These are phyloP conservation scores for Vinca minor DNA, from an alignment of 257 asterid genomes.

Conservation along the genomic window DNA sequence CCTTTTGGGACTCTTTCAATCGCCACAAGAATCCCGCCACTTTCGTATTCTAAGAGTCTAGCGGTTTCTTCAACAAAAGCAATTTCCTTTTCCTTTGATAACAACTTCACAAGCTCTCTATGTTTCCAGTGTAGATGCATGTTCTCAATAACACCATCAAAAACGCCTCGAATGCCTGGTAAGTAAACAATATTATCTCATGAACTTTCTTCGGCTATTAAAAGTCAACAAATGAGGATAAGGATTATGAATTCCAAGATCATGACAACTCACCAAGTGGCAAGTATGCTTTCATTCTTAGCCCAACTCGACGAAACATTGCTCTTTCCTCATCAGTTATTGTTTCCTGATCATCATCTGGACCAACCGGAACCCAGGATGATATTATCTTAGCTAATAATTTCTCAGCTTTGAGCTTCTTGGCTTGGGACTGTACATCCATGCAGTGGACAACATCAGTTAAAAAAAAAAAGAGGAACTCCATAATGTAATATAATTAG, in stretches of 20 bases:
- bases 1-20: conserved; percentile 91
- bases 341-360: conserved; percentile 92
- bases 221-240: neutral
- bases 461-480: neutral
- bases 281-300: conserved; percentile 85
- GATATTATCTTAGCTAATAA: conserved; percentile 70
- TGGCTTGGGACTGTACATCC: conserved; percentile 67
- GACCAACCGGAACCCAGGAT: conserved; percentile 85
- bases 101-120: conserved; percentile 88
- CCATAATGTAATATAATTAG: neutral
- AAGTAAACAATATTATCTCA: conserved; percentile 18
- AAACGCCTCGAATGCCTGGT: conserved; percentile 90
- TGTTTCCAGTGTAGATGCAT: conserved; percentile 99
- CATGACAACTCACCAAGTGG: conserved; percentile 72
- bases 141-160: conserved; percentile 97
- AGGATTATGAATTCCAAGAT: conserved; percentile 4
- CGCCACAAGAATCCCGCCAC: conserved; percentile 87
- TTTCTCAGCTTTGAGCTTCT: conserved; percentile 87
- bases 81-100: conserved; percentile 77
- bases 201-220: neutral
- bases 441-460: conserved; percentile 12
- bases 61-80: conserved; percentile 91
- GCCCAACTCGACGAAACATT: conserved; percentile 81
- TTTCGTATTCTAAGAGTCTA: conserved; percentile 88
- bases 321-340: conserved; percentile 93